Evolutionary conservation across 139 green algal species (phyloP).

Genomic region (Mesotaenium endlicherianum): DNA sequence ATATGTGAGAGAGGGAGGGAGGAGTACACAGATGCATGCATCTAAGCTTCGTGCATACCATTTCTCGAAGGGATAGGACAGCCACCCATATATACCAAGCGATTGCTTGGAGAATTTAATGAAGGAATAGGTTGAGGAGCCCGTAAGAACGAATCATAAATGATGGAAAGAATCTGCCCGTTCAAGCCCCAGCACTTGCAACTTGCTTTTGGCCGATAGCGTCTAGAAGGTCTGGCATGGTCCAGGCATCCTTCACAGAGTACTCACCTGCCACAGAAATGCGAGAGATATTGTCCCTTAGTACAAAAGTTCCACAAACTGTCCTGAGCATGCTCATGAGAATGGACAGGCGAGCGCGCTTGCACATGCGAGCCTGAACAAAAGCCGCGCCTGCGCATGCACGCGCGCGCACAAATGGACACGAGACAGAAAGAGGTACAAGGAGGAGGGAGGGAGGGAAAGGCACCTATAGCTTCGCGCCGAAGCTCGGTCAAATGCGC

Average conservation of each 20-base stretch:
- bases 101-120: too few species aligned
- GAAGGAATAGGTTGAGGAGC: too few species aligned
- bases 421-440: neutral
- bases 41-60: too few species aligned
- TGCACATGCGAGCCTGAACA: neutral
- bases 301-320: neutral
- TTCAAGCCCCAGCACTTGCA: too few species aligned
- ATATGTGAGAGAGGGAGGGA: too few species aligned
- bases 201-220: too few species aligned
- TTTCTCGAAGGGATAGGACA: too few species aligned
- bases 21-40: too few species aligned
- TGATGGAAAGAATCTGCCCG: too few species aligned
- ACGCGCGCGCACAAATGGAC: neutral
- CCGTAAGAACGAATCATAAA: too few species aligned
- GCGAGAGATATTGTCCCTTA: neutral
- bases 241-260: conserved; percentile 7
- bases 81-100: too few species aligned
- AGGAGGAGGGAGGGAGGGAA: neutral
- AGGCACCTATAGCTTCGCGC: conserved; percentile 28
- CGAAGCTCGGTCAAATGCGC: neutral
- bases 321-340: neutral
- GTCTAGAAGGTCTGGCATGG: neutral
- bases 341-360: neutral
- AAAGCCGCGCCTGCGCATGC: neutral
- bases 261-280: neutral